Base-by-base conservation (phyloP, 2,329 filamentous ascomycete species). In the Verticillium nonalfalfae region DNA sequence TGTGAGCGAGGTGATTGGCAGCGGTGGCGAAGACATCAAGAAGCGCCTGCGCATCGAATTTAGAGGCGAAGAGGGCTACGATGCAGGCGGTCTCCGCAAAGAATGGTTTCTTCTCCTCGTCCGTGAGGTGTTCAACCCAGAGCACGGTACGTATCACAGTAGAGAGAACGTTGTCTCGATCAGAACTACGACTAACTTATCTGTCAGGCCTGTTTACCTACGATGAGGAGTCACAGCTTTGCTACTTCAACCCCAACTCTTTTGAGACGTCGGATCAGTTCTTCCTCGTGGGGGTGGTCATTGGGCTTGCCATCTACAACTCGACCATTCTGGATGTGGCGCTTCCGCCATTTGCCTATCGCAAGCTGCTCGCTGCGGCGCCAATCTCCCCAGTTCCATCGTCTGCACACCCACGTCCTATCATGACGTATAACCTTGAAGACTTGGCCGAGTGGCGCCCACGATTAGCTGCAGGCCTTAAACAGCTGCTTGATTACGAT, bases 61-160 rank as follows among this genome's bases (percentile, higher is more conserved):
- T 67, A 81, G 84, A 36, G 93, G 91, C 36, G 93, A 97, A 75
- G 93, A 97, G 74, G 93, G 93, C 4, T 87, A 97, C 58, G 93
- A 97, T 76, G 92, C 90, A 4, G 93, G 93, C 40, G 93, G 93
- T 0, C 79, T 96, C 60, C 86, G 92, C 61, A 97, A 97, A 73
- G 93, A 97, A 75, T 97, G 93, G 93, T 97, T 97, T 71, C 77
- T 97, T 58, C 83, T 97, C 62, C 82, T 97, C 26, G 88, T 95
- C 57, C 83, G 93, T 67, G 93, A 97, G 71, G 88, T 97, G 36
- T 97, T 97, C 75, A 93, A 96, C 68, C 92, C 92, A 3, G 87
- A 93, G 67, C 90, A 96, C 77, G 91, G 90, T 93, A 81, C 68
- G 86, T 76, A 40, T 60, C 38, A 35, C 26, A 7, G 35, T n/a